Percentiles rank a stretch among this genome's conserved stretches.
These are phyloP conservation scores for Helenozyma rhizophorensis DNA, from an alignment of 805 yeast genomes.

Conservation along the genomic window DNA sequence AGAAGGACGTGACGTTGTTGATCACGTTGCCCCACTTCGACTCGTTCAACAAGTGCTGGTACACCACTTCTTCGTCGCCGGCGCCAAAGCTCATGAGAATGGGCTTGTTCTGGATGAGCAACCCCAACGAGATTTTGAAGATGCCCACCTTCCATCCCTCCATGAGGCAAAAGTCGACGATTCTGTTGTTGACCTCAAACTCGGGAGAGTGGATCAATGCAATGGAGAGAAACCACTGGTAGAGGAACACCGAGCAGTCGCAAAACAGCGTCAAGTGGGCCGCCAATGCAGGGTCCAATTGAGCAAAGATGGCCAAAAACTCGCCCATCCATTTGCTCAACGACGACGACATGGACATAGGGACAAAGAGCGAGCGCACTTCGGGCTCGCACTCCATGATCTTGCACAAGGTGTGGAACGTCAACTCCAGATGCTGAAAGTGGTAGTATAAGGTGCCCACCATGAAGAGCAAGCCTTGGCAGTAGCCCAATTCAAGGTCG, in stretches of 20 bases:
- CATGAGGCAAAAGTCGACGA: conserved; percentile 48
- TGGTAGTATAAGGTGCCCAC: conserved; percentile 53
- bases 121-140: conserved; percentile 52
- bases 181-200: conserved; percentile 41
- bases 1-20: conserved; percentile 34
- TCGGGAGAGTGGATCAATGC: conserved; percentile 59
- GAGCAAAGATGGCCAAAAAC: conserved; percentile 41
- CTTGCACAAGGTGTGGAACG: conserved; percentile 49
- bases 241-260: conserved; percentile 47
- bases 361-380: conserved; percentile 46
- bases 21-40: conserved; percentile 40
- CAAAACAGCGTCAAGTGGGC: conserved; percentile 39
- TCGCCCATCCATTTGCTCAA: conserved; percentile 49
- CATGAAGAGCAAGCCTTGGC: conserved; percentile 62
- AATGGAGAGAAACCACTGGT: conserved; percentile 64
- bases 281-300: conserved; percentile 37
- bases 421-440: conserved; percentile 33
- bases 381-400: conserved; percentile 55
- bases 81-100: conserved; percentile 29
- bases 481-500: conserved; percentile 63
- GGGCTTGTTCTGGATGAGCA: conserved; percentile 46
- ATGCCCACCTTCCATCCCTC: conserved; percentile 53
- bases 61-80: conserved; percentile 40
- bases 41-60: conserved; percentile 41
- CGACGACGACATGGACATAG: conserved; percentile 51